A percentile compares a stretch with the other conserved stretches of the same genome.
Conservation (phyloP, 139 green algal species). For the Coccomyxa sp. region DNA sequence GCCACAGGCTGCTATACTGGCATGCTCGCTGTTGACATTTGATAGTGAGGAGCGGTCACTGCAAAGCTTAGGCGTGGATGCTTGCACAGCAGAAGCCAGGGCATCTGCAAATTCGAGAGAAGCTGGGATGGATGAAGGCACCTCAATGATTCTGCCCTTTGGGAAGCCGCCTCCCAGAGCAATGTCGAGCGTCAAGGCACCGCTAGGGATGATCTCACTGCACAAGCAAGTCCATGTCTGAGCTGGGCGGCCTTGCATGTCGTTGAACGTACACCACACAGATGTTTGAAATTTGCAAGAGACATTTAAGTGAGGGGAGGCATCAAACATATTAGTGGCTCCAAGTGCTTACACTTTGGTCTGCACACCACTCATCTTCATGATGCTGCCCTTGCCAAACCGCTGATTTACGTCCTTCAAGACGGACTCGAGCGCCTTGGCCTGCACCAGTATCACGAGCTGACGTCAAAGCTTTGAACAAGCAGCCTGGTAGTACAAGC, state of each 20-base stretch:
- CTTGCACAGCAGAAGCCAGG: neutral
- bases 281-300: too few relatives aligned
- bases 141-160: slow-evolving; percentile 84
- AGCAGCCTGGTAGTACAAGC: too few relatives aligned
- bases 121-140: slow-evolving; percentile 11
- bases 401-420: slow-evolving; percentile 49
- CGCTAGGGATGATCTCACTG: slow-evolving; percentile 64
- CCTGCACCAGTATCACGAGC: too few relatives aligned
- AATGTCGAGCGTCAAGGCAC: slow-evolving; percentile 79
- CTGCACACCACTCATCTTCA: slow-evolving; percentile 43
- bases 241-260: too few relatives aligned
- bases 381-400: slow-evolving; percentile 68
- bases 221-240: slow-evolving; percentile 12
- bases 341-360: slow-evolving; percentile 44
- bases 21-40: neutral
- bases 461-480: too few relatives aligned
- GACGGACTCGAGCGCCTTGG: slow-evolving; percentile 30
- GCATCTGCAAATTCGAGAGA: neutral
- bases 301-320: too few relatives aligned
- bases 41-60: too few relatives aligned
- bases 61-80: too few relatives aligned
- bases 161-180: slow-evolving; percentile 82
- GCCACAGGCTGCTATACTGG: too few relatives aligned
- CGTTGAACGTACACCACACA: too few relatives aligned
- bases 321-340: too few relatives aligned